Conservation (phyloP, 805 yeast genomes). For the Ascoidea tarda region DNA sequence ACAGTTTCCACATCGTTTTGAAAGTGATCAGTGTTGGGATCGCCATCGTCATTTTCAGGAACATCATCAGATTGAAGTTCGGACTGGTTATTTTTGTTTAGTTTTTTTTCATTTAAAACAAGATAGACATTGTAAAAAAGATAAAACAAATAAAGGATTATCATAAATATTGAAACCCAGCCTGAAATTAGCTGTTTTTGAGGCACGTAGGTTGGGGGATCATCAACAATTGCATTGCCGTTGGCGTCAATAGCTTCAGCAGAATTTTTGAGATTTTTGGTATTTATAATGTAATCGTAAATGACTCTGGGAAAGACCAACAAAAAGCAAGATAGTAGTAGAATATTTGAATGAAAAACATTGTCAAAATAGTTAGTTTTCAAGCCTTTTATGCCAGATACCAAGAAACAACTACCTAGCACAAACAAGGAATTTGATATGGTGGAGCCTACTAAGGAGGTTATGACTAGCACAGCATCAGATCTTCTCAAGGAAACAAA, state of each 20-base stretch:
- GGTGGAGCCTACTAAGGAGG: constrained; percentile 33
- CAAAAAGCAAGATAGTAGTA: constrained; percentile 5
- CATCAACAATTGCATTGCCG: neutral
- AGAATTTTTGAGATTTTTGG: constrained; percentile 6
- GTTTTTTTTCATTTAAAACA: neutral
- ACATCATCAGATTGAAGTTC: too few relatives aligned
- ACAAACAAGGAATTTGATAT: constrained; percentile 29
- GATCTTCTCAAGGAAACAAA: constrained; percentile 32
- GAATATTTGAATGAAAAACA: neutral
- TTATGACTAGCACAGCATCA: constrained; percentile 34
- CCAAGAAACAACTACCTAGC: constrained; percentile 13
- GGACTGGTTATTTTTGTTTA: neutral
- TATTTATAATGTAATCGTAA: constrained; percentile 11
- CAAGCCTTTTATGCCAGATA: constrained; percentile 12
- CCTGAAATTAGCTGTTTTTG: neutral
- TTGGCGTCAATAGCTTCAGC: neutral
- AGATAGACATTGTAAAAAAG: neutral
- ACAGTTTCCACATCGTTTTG: too few relatives aligned
- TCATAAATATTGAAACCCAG: neutral
- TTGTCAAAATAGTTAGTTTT: constrained; percentile 8
- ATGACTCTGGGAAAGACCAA: constrained; percentile 10
- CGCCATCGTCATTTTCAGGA: neutral
- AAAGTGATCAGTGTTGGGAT: too few relatives aligned
- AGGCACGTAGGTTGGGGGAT: neutral
- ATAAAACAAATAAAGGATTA: too few relatives aligned